These are phyloP conservation scores for Penicillium hesseltinei DNA, from an alignment of 2,329 filamentous ascomycete species.

Conservation along the genomic window DNA sequence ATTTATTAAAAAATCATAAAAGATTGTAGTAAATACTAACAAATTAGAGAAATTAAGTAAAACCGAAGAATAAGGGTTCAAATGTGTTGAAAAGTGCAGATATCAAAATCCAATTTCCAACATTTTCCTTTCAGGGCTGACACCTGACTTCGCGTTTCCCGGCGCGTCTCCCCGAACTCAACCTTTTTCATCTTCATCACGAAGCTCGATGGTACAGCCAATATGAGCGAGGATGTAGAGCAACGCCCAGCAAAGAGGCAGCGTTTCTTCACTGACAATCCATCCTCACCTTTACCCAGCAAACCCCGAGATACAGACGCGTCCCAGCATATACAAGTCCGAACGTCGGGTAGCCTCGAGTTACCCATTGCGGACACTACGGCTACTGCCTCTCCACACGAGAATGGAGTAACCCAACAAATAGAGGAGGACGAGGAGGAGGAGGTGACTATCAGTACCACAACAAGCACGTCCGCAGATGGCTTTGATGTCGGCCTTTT, in stretches of 20 bases:
- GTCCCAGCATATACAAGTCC: background rate
- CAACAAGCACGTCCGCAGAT: background rate
- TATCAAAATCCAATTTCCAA: background rate
- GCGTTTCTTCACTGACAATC: constrained; percentile 60
- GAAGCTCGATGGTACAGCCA: constrained; percentile 10
- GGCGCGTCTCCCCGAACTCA: constrained; percentile 35
- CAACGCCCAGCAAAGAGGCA: constrained; percentile 60
- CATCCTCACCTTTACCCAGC: constrained; percentile 22
- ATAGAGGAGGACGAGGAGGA: background rate
- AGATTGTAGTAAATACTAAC: background rate
- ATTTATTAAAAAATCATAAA: background rate
- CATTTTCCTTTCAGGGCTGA: constrained; percentile 18
- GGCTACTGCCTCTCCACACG: background rate
- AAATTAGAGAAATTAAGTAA: background rate
- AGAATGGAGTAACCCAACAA: background rate
- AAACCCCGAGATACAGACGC: constrained; percentile 18
- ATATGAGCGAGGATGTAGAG: constrained; percentile 41
- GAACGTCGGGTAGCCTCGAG: background rate
- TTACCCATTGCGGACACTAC: background rate
- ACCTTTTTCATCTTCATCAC: constrained; percentile 4
- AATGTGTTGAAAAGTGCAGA: background rate
- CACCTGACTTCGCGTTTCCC: constrained; percentile 31
- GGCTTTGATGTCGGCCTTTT: constrained; percentile 58
- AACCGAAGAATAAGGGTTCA: background rate
- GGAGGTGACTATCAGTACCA: background rate